These are phyloP conservation scores for Backusella liffmaniae DNA, from an alignment of 192 early-diverging fungal species.

Conservation along the genomic window DNA sequence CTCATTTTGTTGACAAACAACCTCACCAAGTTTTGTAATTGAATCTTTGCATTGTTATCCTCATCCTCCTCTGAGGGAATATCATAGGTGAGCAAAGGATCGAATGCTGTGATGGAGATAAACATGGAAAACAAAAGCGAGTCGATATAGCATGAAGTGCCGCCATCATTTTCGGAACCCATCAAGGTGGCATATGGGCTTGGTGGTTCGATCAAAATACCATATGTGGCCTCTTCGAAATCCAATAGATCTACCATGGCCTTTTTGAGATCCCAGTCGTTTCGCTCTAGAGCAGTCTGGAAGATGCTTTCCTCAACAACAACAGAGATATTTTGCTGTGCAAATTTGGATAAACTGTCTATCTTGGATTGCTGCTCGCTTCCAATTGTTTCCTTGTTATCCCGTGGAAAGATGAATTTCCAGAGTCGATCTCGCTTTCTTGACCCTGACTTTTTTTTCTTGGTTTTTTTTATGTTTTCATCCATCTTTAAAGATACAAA, in stretches of 20 bases:
- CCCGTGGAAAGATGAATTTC: constrained; percentile 3
- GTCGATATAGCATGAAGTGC: background rate
- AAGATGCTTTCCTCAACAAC: background rate
- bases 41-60: background rate
- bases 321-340: constrained; percentile 9
- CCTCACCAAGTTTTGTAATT: background rate
- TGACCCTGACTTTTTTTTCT: background rate
- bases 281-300: constrained; percentile 25
- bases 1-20: background rate
- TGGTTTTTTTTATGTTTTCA: background rate
- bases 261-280: constrained; percentile 33
- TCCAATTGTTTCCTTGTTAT: background rate
- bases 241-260: constrained; percentile 27
- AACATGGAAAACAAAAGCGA: background rate
- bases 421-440: constrained; percentile 5
- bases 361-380: constrained; percentile 14
- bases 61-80: background rate
- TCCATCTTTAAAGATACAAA: background rate
- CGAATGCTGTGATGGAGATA: background rate
- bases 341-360: constrained; percentile 5
- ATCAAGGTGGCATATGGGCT: background rate
- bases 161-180: background rate
- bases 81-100: background rate
- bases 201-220: constrained; percentile 22
- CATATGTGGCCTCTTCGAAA: constrained; percentile 37